Evolutionary conservation across 169 alveolate genomes (phyloP).

Genomic region (Plasmodium chabaudi): DNA sequence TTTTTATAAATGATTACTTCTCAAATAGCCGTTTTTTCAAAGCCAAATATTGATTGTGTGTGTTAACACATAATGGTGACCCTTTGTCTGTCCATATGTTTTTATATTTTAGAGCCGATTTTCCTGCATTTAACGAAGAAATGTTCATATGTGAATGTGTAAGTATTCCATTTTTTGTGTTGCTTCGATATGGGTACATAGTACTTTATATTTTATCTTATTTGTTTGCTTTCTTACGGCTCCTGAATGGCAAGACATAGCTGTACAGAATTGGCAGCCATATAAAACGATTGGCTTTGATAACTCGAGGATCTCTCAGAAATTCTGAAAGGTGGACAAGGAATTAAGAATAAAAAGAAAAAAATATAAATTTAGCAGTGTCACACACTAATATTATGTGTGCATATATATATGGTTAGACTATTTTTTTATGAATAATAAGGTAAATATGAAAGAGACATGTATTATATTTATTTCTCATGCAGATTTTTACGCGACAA

Average conservation of each 20-base stretch:
- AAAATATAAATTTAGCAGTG: neutral
- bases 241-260: conserved; percentile 76
- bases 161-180: neutral
- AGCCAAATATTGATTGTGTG: conserved; percentile 48
- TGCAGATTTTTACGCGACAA: conserved; percentile 35
- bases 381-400: neutral
- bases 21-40: conserved; percentile 40
- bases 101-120: conserved; percentile 44
- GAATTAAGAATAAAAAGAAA: conserved; percentile 5
- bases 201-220: neutral
- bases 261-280: conserved; percentile 78
- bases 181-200: no score
- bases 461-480: no score
- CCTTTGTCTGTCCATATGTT: conserved; percentile 76
- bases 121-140: conserved; percentile 16
- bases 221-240: conserved; percentile 30
- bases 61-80: conserved; percentile 68
- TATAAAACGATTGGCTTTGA: conserved; percentile 73
- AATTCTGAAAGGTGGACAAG: conserved; percentile 71
- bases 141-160: neutral
- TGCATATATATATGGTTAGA: neutral
- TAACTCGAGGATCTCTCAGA: conserved; percentile 79
- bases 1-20: conserved; percentile 15
- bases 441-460: neutral
- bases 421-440: neutral